A percentile compares a stretch with the other conserved stretches of the same genome.
These are phyloP conservation scores for Chlorella ohadii DNA, from an alignment of 139 green algal species.

Conservation along the genomic window DNA sequence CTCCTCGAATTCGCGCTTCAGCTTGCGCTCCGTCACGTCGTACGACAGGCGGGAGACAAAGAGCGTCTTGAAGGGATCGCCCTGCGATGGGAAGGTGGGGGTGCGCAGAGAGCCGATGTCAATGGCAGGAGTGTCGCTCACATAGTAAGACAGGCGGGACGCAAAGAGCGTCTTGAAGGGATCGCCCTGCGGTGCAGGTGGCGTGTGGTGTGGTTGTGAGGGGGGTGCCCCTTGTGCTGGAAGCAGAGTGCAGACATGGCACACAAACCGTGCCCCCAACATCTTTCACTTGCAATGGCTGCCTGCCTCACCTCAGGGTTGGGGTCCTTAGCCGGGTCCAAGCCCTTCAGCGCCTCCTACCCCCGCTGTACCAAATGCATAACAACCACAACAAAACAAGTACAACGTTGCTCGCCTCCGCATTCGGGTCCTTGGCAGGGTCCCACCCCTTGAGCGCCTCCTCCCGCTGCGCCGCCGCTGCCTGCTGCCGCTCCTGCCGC, in stretches of 20 bases:
- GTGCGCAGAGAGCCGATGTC: too few relatives aligned
- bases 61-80: slow-evolving; percentile 92
- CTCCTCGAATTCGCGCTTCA: slow-evolving; percentile 88
- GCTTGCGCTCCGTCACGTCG: slow-evolving; percentile 84
- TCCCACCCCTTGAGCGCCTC: slow-evolving; percentile 68
- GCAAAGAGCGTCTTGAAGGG: neutral
- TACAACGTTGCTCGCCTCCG: slow-evolving; percentile 57
- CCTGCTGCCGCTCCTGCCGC: slow-evolving; percentile 22
- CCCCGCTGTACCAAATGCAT: too few relatives aligned
- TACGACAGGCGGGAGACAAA: slow-evolving; percentile 83
- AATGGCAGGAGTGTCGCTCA: too few relatives aligned
- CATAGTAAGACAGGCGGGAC: slow-evolving; percentile 72
- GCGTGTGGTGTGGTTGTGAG: too few relatives aligned
- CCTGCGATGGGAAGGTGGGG: slow-evolving; percentile 46
- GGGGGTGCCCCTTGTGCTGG: too few relatives aligned
- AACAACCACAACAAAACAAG: too few relatives aligned
- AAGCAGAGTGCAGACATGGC: too few relatives aligned
- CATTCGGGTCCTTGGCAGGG: slow-evolving; percentile 76
- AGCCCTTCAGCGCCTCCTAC: too few relatives aligned
- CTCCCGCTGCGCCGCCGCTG: slow-evolving; percentile 57
- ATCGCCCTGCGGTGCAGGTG: too few relatives aligned
- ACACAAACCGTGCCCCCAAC: too few relatives aligned
- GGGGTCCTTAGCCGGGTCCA: neutral
- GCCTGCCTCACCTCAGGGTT: too few relatives aligned
- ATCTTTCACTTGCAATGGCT: too few relatives aligned